A percentile compares a stretch with the other conserved stretches of the same genome.
Conservation (phyloP, 75 land plant species). For the Isoetes taiwanensis region DNA sequence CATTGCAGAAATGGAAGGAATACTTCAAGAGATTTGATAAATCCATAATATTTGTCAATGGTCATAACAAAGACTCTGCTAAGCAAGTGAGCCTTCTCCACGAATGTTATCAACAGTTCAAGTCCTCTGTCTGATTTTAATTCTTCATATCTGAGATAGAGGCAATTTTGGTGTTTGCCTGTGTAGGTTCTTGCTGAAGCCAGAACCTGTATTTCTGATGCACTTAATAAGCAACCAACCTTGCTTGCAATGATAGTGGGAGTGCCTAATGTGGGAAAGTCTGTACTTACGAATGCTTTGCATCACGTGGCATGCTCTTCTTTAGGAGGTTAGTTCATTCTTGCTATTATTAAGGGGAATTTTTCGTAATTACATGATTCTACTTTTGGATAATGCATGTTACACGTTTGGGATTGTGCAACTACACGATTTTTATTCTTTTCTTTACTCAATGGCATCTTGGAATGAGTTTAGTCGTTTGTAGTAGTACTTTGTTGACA, state of each 20-base stretch:
- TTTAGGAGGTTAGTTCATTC: not conserved
- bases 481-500: too few relatives aligned
- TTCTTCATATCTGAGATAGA: too few relatives aligned
- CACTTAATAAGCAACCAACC: slow-evolving; percentile 62
- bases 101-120: too few relatives aligned
- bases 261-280: slow-evolving; percentile 96
- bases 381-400: not conserved
- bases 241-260: slow-evolving; percentile 93
- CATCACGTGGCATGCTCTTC: slow-evolving; percentile 42
- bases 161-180: not conserved
- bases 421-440: too few relatives aligned
- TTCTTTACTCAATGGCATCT: too few relatives aligned
- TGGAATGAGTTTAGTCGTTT: too few relatives aligned
- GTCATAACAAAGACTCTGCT: slow-evolving; percentile 58
- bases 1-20: slow-evolving; percentile 61
- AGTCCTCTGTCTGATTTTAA: too few relatives aligned
- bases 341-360: not conserved
- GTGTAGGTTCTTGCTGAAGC: slow-evolving; percentile 27
- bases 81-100: slow-evolving; percentile 32
- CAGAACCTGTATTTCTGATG: slow-evolving; percentile 19
- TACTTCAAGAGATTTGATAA: slow-evolving; percentile 46
- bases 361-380: not conserved
- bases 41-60: slow-evolving; percentile 49
- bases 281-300: slow-evolving; percentile 76
- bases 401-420: too few relatives aligned